Base-by-base conservation (phyloP, 495 filamentous ascomycete species). In the Hypoxylon intermedium region DNA sequence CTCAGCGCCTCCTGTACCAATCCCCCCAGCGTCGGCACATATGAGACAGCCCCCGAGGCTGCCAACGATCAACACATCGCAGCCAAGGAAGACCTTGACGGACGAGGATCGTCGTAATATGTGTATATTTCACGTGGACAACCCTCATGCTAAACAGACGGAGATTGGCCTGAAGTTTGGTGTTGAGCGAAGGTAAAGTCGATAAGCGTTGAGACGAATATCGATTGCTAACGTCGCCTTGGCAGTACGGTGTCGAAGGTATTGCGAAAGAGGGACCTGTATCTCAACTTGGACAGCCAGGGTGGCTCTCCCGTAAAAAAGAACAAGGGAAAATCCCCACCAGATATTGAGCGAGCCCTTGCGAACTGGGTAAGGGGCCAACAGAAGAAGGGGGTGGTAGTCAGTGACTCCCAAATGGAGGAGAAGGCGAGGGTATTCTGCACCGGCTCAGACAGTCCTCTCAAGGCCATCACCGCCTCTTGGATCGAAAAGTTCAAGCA, bases 401-500 rank as follows among this genome's bases (percentile, higher is more conserved):
- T 98, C 26, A 89, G 83, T n/a, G 91, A 96, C 67, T 85, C 86
- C 16, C 85, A 89, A 66, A 93, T 98, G 71, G 85, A 85, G 61
- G 91, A 97, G 67, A 94, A 96, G 77, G 92, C 91, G 1, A 81
- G 83, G 41, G 87, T 91, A 50, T 99, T 98, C 69, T 90, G 91
- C 15, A 88, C 82, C 15, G 90, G 89, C 19, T 81, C 85, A 9
- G 94, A 97, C 54, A 87, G 84, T 58, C 88, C 92, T 49, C 78
- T 87, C 46, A 91, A 93, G 71, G 81, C 87, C 28, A 86, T 88
- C 63, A 92, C 82, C 53, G 74, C 86, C 5, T 84, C 80, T 56
- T 97, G 93, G 92, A 81, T 99, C 46, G 93, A 97, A 71, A 96
- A 95, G 70, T 98, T 99, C 80, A 97, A 97, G 78, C 85, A 89